Evolutionary conservation across 768 basidiomycete genomes (phyloP).

Genomic region (Gymnopilus dilepis): DNA sequence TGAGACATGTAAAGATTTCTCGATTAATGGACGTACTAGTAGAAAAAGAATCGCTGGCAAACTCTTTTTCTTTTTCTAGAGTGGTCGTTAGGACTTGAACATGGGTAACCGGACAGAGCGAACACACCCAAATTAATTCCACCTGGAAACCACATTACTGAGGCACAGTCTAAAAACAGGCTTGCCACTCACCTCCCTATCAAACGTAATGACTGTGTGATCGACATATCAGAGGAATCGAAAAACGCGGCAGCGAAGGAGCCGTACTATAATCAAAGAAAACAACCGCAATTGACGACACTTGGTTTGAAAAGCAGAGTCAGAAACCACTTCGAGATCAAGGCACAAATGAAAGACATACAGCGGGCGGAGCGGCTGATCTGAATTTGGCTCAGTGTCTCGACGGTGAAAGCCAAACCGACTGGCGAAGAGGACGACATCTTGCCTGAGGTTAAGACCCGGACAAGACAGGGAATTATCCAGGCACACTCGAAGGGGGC

Average conservation of each 20-base stretch:
- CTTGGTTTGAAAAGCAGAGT: background rate
- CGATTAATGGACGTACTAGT: background rate
- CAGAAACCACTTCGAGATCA: background rate
- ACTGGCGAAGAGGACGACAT: too few species aligned
- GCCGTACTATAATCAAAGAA: background rate
- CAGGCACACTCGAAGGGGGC: too few species aligned
- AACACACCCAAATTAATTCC: background rate
- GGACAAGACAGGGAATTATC: too few species aligned
- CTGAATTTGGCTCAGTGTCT: background rate
- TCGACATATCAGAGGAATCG: background rate
- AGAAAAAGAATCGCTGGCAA: background rate
- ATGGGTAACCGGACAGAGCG: background rate
- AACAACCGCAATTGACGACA: background rate
- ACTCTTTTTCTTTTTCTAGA: background rate
- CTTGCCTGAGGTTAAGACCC: too few species aligned
- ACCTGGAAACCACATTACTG: background rate
- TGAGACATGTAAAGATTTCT: background rate
- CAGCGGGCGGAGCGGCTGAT: background rate
- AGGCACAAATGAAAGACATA: background rate
- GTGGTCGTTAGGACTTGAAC: background rate
- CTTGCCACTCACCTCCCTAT: background rate
- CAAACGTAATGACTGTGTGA: background rate
- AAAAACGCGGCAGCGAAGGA: background rate
- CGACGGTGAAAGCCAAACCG: too few species aligned
- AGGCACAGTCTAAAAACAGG: background rate